Base-by-base conservation (phyloP, 768 basidiomycete species). In the Trametes gibbosa region DNA sequence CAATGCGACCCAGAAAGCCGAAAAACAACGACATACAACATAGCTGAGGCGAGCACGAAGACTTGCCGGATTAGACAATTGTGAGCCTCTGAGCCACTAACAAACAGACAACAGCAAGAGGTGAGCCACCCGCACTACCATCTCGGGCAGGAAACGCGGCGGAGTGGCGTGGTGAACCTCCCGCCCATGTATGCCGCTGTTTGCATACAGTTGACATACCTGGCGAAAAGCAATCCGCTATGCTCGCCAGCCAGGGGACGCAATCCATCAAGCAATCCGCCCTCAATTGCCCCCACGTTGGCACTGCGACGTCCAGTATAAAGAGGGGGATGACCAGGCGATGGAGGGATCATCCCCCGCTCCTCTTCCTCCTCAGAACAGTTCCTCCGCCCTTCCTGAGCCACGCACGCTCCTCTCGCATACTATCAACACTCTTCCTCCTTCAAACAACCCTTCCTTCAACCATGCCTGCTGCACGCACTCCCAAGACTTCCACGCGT, bases 221-320 rank as follows among this genome's bases (percentile, higher is more conserved):
- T 51, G 62, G 57, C 49, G 49, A 49, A 53, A 63, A 63, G 53
- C 62, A 63, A 63, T 63, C 62, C 53, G 53, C 41, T 53, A 23
- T 48, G 32, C 40, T 48, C 52, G 41, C 47, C 37, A 24, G 14
- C 42, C 55, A 27, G n/a, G 19, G 40, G 40, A 56, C 24, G 53
- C 50, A 50, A 56, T 55, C 54, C 53, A 61, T 56, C 53, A 58
- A 56, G 59, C 56, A 58, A 58, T 58, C 61, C 50, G 45, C 35
- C 29, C 32, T 39, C 42, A 23, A 19, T 43, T 50, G 52, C 35
- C 50, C 43, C 24, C 19, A n/a, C 50, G 16, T 35, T 49, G 41
- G 27, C 27, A 47, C 27, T 23, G 25, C 32, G 47, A 7, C 27
- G 53, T 35, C 45, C 27, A 5, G 37, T 59, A 59, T 59, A 59